These are phyloP conservation scores for Breynia disticha DNA, from an alignment of 441 rosid species.

Conservation along the genomic window DNA sequence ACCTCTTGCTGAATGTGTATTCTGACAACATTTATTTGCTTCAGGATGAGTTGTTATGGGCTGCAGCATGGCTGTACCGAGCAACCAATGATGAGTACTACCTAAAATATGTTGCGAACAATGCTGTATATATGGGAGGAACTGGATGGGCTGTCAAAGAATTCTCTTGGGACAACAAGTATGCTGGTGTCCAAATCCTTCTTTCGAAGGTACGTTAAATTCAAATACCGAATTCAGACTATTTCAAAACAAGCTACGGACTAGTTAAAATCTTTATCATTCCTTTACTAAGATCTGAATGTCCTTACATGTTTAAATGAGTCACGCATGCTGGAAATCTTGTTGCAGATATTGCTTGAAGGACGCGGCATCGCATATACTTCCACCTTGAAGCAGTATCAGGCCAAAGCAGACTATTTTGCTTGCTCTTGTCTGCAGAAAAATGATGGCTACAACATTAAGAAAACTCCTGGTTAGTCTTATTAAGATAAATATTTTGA, in stretches of 20 bases:
- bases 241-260: not conserved
- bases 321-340: no score
- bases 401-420: constrained; percentile 70
- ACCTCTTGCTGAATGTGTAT: not conserved
- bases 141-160: constrained; percentile 87
- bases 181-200: constrained; percentile 71
- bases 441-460: constrained; percentile 45
- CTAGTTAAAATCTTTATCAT: no score
- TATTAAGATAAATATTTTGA: not conserved
- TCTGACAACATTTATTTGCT: not conserved
- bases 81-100: constrained; percentile 72
- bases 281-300: no score
- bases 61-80: constrained; percentile 69
- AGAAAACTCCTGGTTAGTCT: constrained; percentile 36
- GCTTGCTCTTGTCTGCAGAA: constrained; percentile 66
- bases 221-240: not conserved
- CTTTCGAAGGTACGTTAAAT: constrained; percentile 52
- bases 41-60: constrained; percentile 90
- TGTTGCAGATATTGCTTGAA: constrained; percentile 49
- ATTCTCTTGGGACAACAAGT: constrained; percentile 93
- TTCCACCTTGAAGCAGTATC: constrained; percentile 39
- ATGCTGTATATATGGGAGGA: constrained; percentile 68
- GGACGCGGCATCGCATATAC: constrained; percentile 39
- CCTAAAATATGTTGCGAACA: constrained; percentile 46
- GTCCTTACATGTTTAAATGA: no score